Conservation (phyloP, 768 basidiomycete species). For the Rhodocollybia butyracea region DNA sequence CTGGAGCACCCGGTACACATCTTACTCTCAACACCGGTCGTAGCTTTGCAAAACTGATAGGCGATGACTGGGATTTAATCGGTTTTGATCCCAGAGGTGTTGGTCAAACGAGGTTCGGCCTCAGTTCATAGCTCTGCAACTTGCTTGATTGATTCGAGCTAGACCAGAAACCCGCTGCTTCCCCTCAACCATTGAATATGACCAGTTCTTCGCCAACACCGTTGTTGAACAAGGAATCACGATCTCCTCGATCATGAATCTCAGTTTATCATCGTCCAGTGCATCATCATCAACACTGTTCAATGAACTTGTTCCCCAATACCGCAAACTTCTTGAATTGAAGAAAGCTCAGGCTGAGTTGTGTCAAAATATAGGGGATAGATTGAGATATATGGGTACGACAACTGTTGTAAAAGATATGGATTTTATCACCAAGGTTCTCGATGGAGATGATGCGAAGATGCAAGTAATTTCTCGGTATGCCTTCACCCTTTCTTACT, state of each 20-base stretch:
- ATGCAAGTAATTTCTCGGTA: constrained; percentile 11
- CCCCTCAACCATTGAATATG: not conserved
- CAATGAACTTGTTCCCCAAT: constrained; percentile 14
- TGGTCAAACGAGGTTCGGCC: constrained; percentile 16
- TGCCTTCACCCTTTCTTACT: not conserved
- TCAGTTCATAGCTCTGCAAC: not conserved
- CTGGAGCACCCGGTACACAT: constrained; percentile 21
- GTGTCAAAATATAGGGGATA: constrained; percentile 19
- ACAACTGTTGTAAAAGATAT: constrained; percentile 22
- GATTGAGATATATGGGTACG: constrained; percentile 20
- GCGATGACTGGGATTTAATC: constrained; percentile 24
- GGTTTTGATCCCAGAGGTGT: constrained; percentile 28
- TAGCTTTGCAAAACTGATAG: constrained; percentile 20
- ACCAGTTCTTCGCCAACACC: constrained; percentile 19
- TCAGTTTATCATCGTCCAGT: too few species aligned
- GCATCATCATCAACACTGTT: constrained; percentile 9
- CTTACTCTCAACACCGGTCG: too few species aligned
- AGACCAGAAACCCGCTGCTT: constrained; percentile 20
- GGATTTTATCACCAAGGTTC: constrained; percentile 17
- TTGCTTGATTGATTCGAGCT: not conserved
- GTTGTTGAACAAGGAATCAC: constrained; percentile 20
- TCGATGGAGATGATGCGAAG: constrained; percentile 18
- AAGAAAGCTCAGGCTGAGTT: constrained; percentile 17
- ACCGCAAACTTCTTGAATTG: constrained; percentile 16
- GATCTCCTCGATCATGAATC: constrained; percentile 12